Base-by-base conservation (phyloP, 179 eudicot species). In the Camellia oleifera region DNA sequence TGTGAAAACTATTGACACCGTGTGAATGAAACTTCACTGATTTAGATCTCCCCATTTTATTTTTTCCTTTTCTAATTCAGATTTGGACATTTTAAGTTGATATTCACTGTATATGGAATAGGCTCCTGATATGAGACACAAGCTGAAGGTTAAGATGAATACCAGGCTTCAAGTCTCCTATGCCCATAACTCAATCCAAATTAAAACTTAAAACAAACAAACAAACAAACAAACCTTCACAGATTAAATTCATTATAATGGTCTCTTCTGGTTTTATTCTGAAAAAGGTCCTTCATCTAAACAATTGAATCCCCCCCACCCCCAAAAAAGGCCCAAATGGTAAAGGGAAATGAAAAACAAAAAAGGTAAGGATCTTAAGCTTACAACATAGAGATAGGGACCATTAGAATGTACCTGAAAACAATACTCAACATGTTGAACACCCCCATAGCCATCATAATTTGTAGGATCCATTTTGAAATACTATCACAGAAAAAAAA, bases 361-460 rank as follows among this genome's bases (percentile, higher is more conserved):
- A 53, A 52, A 52, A 54, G 20, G 26, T 32, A 26, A 26, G 42
- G 15, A 18, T 46, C 58, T 46, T 9, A 71, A 18, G 40, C 50
- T 57, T 42, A 26, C 44, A 81, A 54, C 48, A 76, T 6, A 66
- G 17, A 74, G 58, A 15, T 66, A 42, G 13, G 82, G 79, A 78
- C 74, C 69, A 77, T 69, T 53, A 58, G 64, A 76, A 80, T 77
- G 63, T 79, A 97, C 99, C 98, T 94, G 92, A 87, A 91, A 94
- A 82, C 99, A 97, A 83, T 95, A 97, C 17, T 86, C 87, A 79
- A 92, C 91, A 82, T 97, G 99, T 69, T 91, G 97, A 56, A 95
- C 84, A 26, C 95, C 97, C 69, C 95, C 93, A 81, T 85, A 87
- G 85, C 72, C 66, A 70, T 91, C 94, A 77, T 86, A 97, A 67